Conservation (phyloP, 441 rosid species). For the Erodium texanum region DNA sequence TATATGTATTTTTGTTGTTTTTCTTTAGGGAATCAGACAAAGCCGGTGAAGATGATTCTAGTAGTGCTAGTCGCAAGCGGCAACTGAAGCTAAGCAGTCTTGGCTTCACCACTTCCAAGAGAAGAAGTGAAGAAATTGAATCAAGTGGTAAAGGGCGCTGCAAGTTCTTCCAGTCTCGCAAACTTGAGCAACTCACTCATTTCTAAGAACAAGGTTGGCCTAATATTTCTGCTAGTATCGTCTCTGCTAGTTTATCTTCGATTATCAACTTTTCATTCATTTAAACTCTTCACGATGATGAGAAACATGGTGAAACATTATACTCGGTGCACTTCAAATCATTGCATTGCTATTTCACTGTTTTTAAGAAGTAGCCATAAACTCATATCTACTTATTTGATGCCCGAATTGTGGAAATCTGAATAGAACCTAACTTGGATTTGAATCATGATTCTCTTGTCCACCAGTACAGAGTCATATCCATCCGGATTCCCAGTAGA, state of each 20-base stretch:
- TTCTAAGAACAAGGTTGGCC: slow-evolving; percentile 31
- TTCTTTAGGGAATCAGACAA: slow-evolving; percentile 58
- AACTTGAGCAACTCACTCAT: slow-evolving; percentile 58
- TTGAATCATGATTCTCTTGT: background rate
- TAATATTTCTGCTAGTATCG: slow-evolving; percentile 2
- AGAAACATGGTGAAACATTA: background rate
- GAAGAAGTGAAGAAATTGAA: slow-evolving; percentile 61
- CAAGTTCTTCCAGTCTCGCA: slow-evolving; percentile 73
- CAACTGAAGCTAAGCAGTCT: slow-evolving; percentile 61
- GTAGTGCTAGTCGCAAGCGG: slow-evolving; percentile 38
- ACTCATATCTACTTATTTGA: background rate
- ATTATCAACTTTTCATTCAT: background rate
- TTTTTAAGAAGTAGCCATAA: too few species aligned
- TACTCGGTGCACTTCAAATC: background rate
- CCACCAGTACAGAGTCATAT: background rate
- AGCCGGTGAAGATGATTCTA: slow-evolving; percentile 40
- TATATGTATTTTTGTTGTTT: background rate
- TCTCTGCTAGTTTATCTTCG: background rate
- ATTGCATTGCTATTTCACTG: background rate
- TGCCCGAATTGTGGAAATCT: background rate
- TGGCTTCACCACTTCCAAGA: slow-evolving; percentile 53
- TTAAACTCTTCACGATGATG: background rate
- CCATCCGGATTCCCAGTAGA: background rate
- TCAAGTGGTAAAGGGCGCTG: slow-evolving; percentile 82
- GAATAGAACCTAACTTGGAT: background rate